Percentiles rank a stretch among this genome's conserved stretches.
These are phyloP conservation scores for Metschnikowia borealis DNA, from an alignment of 805 yeast genomes.

Conservation along the genomic window DNA sequence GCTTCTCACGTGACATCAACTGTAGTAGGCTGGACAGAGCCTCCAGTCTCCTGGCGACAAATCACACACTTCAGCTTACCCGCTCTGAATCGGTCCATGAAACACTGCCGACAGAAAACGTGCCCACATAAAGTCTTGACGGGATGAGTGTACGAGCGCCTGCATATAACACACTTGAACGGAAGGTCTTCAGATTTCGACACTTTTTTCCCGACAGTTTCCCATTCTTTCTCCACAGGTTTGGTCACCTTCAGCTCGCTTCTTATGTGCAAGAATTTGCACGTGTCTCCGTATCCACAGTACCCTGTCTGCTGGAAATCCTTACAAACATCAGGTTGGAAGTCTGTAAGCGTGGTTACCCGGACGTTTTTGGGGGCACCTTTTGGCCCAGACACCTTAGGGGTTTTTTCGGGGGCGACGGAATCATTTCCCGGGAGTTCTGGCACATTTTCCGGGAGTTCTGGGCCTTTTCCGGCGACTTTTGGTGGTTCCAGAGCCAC, in stretches of 20 bases:
- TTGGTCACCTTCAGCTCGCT: slow-evolving; percentile 76
- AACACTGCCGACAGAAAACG: slow-evolving; percentile 61
- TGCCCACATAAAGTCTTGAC: slow-evolving; percentile 61
- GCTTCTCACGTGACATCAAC: neutral
- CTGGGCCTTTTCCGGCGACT: neutral
- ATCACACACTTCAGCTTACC: slow-evolving; percentile 46
- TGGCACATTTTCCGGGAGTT: slow-evolving; percentile 1
- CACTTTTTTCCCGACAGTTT: slow-evolving; percentile 29
- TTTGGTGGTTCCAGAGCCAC: neutral
- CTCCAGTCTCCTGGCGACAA: slow-evolving; percentile 60
- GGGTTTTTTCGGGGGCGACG: neutral
- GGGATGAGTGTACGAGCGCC: slow-evolving; percentile 50
- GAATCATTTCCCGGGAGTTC: neutral
- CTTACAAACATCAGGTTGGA: slow-evolving; percentile 91
- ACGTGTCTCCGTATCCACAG: slow-evolving; percentile 96
- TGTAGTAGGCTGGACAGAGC: slow-evolving; percentile 51
- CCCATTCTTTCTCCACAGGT: slow-evolving; percentile 71
- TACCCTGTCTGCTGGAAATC: slow-evolving; percentile 88
- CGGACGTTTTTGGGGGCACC: slow-evolving; percentile 43
- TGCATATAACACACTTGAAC: slow-evolving; percentile 61
- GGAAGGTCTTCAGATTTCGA: slow-evolving; percentile 32
- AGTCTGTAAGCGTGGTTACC: slow-evolving; percentile 72
- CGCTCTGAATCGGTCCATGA: slow-evolving; percentile 42
- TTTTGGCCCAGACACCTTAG: slow-evolving; percentile 19
- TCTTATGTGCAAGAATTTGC: slow-evolving; percentile 88